Evolutionary conservation across 129 eudicot genomes (phyloP).

Genomic region (Artemisia argyi): DNA sequence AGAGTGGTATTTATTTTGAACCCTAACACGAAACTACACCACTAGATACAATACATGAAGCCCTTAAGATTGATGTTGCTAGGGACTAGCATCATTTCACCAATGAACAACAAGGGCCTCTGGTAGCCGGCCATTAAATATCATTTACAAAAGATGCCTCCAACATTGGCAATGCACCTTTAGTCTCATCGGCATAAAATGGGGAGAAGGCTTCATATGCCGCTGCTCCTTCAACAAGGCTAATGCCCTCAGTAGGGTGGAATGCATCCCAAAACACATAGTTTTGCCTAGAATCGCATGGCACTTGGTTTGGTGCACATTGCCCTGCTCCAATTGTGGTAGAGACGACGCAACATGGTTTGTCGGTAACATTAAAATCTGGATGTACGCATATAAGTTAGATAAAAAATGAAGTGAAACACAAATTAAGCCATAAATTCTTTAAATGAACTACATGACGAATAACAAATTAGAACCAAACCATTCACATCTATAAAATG

Average conservation of each 20-base stretch:
- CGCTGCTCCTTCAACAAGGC: slow-evolving; percentile 6
- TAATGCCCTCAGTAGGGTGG: slow-evolving; percentile 37
- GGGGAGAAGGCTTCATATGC: slow-evolving; percentile 26
- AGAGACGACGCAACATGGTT: slow-evolving; percentile 34
- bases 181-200: slow-evolving; percentile 7
- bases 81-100: background rate
- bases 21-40: background rate
- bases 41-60: background rate
- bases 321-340: slow-evolving; percentile 34
- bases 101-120: background rate
- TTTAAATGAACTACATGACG: no score
- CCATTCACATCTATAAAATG: no score
- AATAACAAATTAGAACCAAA: no score
- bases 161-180: background rate
- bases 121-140: background rate
- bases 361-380: slow-evolving; percentile 29
- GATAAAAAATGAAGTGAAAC: background rate
- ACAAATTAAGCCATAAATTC: no score
- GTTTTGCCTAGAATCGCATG: slow-evolving; percentile 29
- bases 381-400: background rate
- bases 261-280: slow-evolving; percentile 44
- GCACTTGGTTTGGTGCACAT: slow-evolving; percentile 28
- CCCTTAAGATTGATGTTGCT: background rate
- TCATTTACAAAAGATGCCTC: background rate
- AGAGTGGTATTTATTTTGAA: background rate